Evolutionary conservation across 208 protist genomes (phyloP).

Genomic region (Plasmodiophora brassicae): DNA sequence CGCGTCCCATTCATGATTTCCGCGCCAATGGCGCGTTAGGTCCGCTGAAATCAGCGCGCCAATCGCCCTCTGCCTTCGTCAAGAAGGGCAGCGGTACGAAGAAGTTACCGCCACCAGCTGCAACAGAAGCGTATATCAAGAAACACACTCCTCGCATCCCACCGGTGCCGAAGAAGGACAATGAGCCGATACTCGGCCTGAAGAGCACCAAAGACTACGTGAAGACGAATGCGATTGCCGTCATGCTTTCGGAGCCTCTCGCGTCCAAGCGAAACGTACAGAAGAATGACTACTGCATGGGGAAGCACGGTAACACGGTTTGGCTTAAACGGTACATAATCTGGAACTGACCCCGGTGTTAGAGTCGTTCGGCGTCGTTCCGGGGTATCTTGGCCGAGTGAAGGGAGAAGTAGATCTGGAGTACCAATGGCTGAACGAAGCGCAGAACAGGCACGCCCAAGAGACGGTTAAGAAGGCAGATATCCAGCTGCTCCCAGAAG

Average conservation of each 20-base stretch:
- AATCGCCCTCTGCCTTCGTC: background rate
- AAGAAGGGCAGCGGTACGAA: background rate
- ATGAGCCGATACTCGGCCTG: background rate
- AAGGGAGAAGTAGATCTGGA: background rate
- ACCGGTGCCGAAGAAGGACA: background rate
- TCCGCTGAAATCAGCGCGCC: background rate
- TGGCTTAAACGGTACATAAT: background rate
- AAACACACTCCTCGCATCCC: background rate
- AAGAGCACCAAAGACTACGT: background rate
- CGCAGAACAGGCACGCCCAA: no score
- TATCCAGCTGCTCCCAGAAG: background rate
- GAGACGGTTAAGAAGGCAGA: background rate
- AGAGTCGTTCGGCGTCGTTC: conserved; percentile 6
- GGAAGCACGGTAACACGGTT: background rate
- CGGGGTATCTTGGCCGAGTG: background rate
- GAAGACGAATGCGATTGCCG: background rate
- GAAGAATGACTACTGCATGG: background rate
- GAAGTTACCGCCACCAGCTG: background rate
- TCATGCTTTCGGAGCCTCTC: background rate
- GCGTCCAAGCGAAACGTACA: background rate
- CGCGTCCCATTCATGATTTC: background rate
- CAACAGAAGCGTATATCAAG: background rate
- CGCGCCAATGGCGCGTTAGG: background rate
- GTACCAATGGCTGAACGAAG: background rate
- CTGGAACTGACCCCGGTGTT: background rate